A percentile compares a stretch with the other conserved stretches of the same genome.
Conservation (phyloP, 192 early-diverging fungal genomes). For the Coemansia sp. region DNA sequence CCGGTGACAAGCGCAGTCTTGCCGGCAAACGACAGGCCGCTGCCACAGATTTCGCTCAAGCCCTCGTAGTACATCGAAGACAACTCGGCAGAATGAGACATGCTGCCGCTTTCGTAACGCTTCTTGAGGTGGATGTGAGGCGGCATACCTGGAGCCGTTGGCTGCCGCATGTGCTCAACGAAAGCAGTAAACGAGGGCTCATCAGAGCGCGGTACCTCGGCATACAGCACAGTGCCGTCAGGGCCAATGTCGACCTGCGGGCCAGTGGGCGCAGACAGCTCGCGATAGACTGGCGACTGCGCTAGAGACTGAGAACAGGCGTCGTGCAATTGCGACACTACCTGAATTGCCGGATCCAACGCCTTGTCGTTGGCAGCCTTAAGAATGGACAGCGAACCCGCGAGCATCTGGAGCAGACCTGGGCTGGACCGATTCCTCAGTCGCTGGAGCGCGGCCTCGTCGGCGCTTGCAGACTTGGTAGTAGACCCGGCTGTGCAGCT, state of each 20-base stretch:
- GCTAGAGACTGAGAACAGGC: constrained; percentile 74
- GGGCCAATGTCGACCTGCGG: constrained; percentile 74
- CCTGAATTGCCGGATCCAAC: constrained; percentile 45
- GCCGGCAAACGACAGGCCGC: constrained; percentile 80
- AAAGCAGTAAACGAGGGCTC: constrained; percentile 81
- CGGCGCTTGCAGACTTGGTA: constrained; percentile 69
- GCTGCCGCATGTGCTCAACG: constrained; percentile 68
- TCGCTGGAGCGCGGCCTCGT: constrained; percentile 34
- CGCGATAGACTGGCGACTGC: constrained; percentile 75
- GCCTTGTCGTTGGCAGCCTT: constrained; percentile 63
- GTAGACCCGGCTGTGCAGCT: constrained; percentile 13
- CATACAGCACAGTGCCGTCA: constrained; percentile 73
- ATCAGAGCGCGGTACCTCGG: constrained; percentile 72
- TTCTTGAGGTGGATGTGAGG: constrained; percentile 11
- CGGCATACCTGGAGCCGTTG: constrained; percentile 54
- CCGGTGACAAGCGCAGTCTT: constrained; percentile 85
- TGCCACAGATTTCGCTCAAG: constrained; percentile 64
- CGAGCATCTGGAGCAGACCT: constrained; percentile 72
- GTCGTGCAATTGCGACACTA: constrained; percentile 69
- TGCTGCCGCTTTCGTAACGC: constrained; percentile 10
- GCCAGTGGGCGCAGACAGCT: constrained; percentile 75
- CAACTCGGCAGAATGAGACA: constrained; percentile 67
- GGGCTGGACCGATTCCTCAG: constrained; percentile 82
- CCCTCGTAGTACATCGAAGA: constrained; percentile 76
- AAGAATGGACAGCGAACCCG: constrained; percentile 58